A percentile compares a stretch with the other conserved stretches of the same genome.
Conservation (phyloP, 1,139 yeast species). For the Hansenula sp. region DNA sequence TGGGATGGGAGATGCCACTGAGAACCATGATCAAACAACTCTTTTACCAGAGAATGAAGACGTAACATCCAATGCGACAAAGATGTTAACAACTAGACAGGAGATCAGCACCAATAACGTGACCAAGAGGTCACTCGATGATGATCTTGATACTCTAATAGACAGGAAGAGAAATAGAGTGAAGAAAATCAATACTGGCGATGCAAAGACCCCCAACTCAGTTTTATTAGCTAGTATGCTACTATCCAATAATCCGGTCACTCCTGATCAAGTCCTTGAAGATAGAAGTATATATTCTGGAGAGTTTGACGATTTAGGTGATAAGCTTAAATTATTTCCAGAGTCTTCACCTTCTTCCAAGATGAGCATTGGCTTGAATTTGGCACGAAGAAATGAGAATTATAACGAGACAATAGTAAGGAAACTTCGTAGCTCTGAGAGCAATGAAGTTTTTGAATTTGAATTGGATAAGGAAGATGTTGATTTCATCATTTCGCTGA, state of each 20-base stretch:
- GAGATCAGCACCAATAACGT: too few relatives aligned
- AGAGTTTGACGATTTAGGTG: too few relatives aligned
- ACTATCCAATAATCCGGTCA: neutral
- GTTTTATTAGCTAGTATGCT: neutral
- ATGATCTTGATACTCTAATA: slow-evolving; percentile 14
- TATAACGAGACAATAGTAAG: neutral
- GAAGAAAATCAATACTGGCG: neutral
- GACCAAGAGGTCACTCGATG: slow-evolving; percentile 10
- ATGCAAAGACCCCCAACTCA: neutral
- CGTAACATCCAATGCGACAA: neutral
- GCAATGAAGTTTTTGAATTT: slow-evolving; percentile 10
- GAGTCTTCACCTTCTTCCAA: too few relatives aligned
- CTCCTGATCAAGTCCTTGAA: too few relatives aligned
- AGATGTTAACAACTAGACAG: neutral
- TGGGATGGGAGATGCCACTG: neutral
- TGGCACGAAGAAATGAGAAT: neutral
- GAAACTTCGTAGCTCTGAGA: neutral
- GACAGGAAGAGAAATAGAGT: slow-evolving; percentile 4
- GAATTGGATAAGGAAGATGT: slow-evolving; percentile 12
- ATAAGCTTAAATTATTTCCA: too few relatives aligned
- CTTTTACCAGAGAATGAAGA: too few relatives aligned
- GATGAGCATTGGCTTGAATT: neutral
- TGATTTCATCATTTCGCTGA: slow-evolving; percentile 13
- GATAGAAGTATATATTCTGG: too few relatives aligned
- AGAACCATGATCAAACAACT: neutral